phyloP scores from a whole-genome alignment of 495 filamentous ascomycete genomes.

The Hypoxylon fuscum region DNA sequence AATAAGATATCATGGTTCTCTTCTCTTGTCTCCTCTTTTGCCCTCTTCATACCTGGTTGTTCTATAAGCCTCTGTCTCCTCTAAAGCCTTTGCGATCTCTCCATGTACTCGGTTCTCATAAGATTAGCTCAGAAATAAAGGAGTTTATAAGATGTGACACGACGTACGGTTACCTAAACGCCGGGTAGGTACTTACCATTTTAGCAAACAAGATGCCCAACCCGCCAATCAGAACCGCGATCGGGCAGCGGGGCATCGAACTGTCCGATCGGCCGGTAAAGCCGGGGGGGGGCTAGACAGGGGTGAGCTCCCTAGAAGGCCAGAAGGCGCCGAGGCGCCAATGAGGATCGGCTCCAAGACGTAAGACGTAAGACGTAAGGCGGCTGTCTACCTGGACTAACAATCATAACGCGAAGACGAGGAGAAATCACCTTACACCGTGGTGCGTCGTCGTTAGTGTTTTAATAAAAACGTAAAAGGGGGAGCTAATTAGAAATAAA shows the following conservation, averaged over 20 bases:
- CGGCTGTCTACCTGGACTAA: constrained; percentile 4
- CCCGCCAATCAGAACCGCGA: constrained; percentile 10
- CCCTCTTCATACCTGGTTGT: too few species aligned
- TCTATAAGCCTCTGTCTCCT: too few species aligned
- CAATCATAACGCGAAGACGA: constrained; percentile 37
- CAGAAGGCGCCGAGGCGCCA: constrained; percentile 15
- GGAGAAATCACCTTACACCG: constrained; percentile 30
- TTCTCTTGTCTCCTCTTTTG: too few species aligned
- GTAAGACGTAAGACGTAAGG: constrained; percentile 13
- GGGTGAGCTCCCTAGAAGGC: background rate
- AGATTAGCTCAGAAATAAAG: too few species aligned
- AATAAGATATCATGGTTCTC: too few species aligned
- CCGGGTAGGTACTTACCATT: background rate
- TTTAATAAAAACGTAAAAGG: too few species aligned
- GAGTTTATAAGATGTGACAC: too few species aligned
- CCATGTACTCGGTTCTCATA: too few species aligned
- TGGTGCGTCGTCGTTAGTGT: background rate
- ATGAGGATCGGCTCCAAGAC: constrained; percentile 19
- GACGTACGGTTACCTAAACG: too few species aligned
- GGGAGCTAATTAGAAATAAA: too few species aligned
- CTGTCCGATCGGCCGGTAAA: constrained; percentile 21
- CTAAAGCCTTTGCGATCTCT: too few species aligned
- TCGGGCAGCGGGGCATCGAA: constrained; percentile 27
- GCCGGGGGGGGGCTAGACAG: constrained; percentile 6
- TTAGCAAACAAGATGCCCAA: background rate